These are phyloP conservation scores for Olyra latifolia DNA, from an alignment of 176 grass and related monocot genomes.

Conservation along the genomic window DNA sequence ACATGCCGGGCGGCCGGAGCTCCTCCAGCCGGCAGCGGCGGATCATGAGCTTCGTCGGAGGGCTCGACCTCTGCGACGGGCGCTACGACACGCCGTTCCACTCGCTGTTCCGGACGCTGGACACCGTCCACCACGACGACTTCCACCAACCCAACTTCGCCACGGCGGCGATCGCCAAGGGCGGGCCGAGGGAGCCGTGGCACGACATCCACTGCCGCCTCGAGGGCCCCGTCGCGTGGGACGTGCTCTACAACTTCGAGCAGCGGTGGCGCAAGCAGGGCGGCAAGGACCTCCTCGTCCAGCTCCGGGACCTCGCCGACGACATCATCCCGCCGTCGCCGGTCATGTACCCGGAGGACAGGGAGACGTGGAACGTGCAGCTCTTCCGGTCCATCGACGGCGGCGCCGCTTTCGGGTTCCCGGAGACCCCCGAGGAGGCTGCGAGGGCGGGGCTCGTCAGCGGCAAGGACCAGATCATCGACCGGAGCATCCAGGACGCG, in stretches of 20 bases:
- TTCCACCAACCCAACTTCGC: slow-evolving; percentile 78
- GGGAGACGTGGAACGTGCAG: slow-evolving; percentile 75
- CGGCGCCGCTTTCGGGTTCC: slow-evolving; percentile 78
- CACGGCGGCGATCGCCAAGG: slow-evolving; percentile 36
- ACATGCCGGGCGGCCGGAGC: slow-evolving; percentile 33
- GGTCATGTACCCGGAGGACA: slow-evolving; percentile 45
- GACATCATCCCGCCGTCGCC: slow-evolving; percentile 56
- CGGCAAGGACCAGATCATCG: slow-evolving; percentile 80
- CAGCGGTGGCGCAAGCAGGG: slow-evolving; percentile 77
- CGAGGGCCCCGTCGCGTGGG: slow-evolving; percentile 70
- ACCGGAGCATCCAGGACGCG: slow-evolving; percentile 82
- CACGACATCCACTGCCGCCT: slow-evolving; percentile 71
- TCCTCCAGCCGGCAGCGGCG: background rate
- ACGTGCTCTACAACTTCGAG: slow-evolving; percentile 93
- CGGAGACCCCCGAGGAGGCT: slow-evolving; percentile 61
- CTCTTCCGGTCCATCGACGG: slow-evolving; percentile 87
- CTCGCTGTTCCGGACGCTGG: slow-evolving; percentile 54
- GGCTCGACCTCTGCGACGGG: slow-evolving; percentile 65
- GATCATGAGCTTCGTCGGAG: slow-evolving; percentile 63
- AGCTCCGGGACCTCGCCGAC: slow-evolving; percentile 50
- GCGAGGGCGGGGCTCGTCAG: slow-evolving; percentile 63
- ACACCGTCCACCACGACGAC: slow-evolving; percentile 46
- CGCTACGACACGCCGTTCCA: slow-evolving; percentile 62
- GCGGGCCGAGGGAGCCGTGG: slow-evolving; percentile 71
- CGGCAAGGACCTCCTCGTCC: slow-evolving; percentile 58